Conservation (phyloP, 345 rosid species). For the Rhodamnia argentea region DNA sequence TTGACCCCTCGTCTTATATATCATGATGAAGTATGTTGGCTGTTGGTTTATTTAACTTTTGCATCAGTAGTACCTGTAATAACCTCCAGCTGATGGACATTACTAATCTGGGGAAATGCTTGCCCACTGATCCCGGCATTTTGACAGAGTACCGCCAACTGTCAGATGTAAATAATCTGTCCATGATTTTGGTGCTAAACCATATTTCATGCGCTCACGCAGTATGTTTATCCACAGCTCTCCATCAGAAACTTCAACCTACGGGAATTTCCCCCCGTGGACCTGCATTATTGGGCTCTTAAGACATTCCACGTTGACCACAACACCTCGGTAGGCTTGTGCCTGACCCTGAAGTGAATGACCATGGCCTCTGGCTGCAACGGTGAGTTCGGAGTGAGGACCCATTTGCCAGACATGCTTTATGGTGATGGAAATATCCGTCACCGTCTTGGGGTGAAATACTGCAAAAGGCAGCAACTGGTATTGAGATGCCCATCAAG, state of each 20-base stretch:
- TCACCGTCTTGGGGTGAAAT: conserved; percentile 66
- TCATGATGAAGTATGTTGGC: background rate
- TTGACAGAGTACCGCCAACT: conserved; percentile 95
- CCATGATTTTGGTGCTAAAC: conserved; percentile 92
- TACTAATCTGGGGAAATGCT: conserved; percentile 94
- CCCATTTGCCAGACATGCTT: conserved; percentile 85
- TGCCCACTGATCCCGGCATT: conserved; percentile 97
- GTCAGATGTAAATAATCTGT: conserved; percentile 88
- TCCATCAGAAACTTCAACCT: conserved; percentile 80
- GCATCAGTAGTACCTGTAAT: conserved; percentile 58
- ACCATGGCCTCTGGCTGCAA: conserved; percentile 87
- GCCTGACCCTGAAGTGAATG: conserved; percentile 91
- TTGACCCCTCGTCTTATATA: background rate
- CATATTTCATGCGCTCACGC: conserved; percentile 51
- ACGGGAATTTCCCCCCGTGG: conserved; percentile 31
- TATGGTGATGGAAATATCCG: conserved; percentile 65
- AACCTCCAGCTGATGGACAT: conserved; percentile 82
- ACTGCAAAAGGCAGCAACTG: conserved; percentile 66
- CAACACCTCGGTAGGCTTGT: conserved; percentile 64
- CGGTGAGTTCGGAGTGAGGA: conserved; percentile 60
- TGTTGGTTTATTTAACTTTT: background rate
- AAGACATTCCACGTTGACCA: conserved; percentile 72
- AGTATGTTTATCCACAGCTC: conserved; percentile 90
- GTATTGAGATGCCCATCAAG: conserved; percentile 62
- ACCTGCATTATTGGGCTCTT: conserved; percentile 32